These are phyloP conservation scores for Rubia peregrina DNA, from an alignment of 305 asterid species.

Conservation along the genomic window DNA sequence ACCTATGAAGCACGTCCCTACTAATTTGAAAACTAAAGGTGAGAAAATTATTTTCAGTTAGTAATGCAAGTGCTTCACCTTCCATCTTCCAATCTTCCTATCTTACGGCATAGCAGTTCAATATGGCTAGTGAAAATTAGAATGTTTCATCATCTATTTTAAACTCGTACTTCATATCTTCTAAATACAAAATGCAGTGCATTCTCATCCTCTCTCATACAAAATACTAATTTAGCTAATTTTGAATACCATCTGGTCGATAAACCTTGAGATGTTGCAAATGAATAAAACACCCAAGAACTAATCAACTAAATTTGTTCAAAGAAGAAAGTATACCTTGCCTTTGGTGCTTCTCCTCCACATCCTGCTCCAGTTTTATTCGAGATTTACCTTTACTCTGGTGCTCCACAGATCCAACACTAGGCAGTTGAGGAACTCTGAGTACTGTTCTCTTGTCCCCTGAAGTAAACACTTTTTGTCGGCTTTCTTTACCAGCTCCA, in stretches of 20 bases:
- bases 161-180: not conserved
- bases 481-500: slow-evolving; percentile 21
- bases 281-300: not conserved
- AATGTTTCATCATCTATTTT: not conserved
- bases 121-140: not conserved
- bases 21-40: not conserved
- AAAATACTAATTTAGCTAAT: not conserved
- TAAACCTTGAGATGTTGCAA: not conserved
- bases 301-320: not conserved
- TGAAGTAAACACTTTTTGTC: slow-evolving; percentile 20
- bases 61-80: not conserved
- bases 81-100: not conserved
- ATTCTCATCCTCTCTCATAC: not conserved
- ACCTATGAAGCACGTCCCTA: not conserved
- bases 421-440: slow-evolving; percentile 61
- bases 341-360: slow-evolving; percentile 21
- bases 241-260: not conserved
- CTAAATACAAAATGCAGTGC: not conserved
- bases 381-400: slow-evolving; percentile 25
- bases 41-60: not conserved
- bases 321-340: slow-evolving; percentile 27
- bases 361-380: slow-evolving; percentile 25
- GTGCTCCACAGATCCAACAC: slow-evolving; percentile 23
- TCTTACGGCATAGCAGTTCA: not conserved
- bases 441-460: slow-evolving; percentile 18